A percentile compares a stretch with the other conserved stretches of the same genome.
These are phyloP conservation scores for Sporothrix humicola DNA, from an alignment of 2,329 filamentous ascomycete species.

Conservation along the genomic window DNA sequence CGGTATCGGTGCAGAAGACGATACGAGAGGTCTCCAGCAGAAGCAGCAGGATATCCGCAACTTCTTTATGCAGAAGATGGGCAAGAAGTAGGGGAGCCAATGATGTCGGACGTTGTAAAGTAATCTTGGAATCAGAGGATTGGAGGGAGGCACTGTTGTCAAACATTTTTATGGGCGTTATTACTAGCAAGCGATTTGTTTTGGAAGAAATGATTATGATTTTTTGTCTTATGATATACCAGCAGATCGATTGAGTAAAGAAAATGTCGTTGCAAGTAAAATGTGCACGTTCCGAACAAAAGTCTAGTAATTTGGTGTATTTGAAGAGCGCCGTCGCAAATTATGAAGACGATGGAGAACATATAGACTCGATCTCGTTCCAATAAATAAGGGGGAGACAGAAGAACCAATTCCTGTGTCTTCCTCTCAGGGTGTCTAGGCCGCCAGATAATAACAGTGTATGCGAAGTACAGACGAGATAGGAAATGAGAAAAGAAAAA, in stretches of 20 bases:
- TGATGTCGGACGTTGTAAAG: no score
- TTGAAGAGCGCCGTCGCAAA: constrained; percentile 8
- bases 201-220: no score
- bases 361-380: constrained; percentile 11
- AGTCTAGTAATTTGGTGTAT: background rate
- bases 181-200: constrained; percentile 18
- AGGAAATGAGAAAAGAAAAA: background rate
- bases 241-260: background rate
- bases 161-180: background rate
- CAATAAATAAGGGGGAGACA: background rate
- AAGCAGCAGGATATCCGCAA: constrained; percentile 38
- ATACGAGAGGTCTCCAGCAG: constrained; percentile 19
- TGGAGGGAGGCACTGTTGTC: background rate
- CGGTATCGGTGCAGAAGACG: background rate
- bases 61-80: constrained; percentile 35
- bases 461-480: constrained; percentile 6
- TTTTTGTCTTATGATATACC: background rate
- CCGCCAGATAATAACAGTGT: constrained; percentile 1
- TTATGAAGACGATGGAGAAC: background rate
- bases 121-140: no score
- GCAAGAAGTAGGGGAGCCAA: constrained; percentile 21
- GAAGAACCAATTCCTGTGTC: constrained; percentile 5
- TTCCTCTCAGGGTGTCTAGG: constrained; percentile 21
- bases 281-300: background rate
- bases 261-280: no score